phyloP scores from a whole-genome alignment of 140 eudicot genomes.

The Cichorium intybus region DNA sequence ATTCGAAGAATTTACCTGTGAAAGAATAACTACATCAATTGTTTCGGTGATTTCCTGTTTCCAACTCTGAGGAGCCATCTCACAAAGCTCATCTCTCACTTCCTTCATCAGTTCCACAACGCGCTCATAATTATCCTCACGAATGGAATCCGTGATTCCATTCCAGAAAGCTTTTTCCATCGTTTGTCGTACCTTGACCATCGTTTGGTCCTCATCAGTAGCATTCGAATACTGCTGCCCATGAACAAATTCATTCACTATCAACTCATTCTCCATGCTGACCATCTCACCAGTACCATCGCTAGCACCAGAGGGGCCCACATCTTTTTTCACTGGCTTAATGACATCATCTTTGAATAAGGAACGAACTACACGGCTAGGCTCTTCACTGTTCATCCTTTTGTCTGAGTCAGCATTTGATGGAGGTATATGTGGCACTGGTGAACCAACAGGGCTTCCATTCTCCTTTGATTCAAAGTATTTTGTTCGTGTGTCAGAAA shows the following conservation, averaged over 20 bases:
- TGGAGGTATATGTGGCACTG: slow-evolving; percentile 48
- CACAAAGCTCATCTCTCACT: slow-evolving; percentile 84
- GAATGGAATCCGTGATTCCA: slow-evolving; percentile 61
- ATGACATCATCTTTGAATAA: slow-evolving; percentile 52
- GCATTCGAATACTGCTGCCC: slow-evolving; percentile 46
- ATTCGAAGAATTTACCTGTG: slow-evolving; percentile 47
- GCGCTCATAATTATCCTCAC: slow-evolving; percentile 53
- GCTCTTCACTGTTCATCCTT: slow-evolving; percentile 25
- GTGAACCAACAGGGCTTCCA: slow-evolving; percentile 57
- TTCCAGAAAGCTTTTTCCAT: slow-evolving; percentile 98
- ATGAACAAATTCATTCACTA: slow-evolving; percentile 84
- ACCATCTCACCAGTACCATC: slow-evolving; percentile 33
- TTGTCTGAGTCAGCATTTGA: slow-evolving; percentile 41
- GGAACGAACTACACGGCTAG: slow-evolving; percentile 59
- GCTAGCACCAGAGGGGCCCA: slow-evolving; percentile 32
- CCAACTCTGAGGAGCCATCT: slow-evolving; percentile 91
- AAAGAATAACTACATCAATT: slow-evolving; percentile 72
- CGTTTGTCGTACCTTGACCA: slow-evolving; percentile 57
- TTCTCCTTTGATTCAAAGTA: slow-evolving; percentile 70
- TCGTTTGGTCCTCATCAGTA: slow-evolving; percentile 36
- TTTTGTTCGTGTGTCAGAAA: slow-evolving; percentile 59
- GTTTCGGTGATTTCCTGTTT: slow-evolving; percentile 70
- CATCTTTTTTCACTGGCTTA: slow-evolving; percentile 30
- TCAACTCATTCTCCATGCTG: slow-evolving; percentile 68
- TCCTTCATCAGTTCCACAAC: slow-evolving; percentile 72